Base-by-base conservation (phyloP, 2,329 filamentous ascomycete genomes). In the Xylariaceae sp. region DNA sequence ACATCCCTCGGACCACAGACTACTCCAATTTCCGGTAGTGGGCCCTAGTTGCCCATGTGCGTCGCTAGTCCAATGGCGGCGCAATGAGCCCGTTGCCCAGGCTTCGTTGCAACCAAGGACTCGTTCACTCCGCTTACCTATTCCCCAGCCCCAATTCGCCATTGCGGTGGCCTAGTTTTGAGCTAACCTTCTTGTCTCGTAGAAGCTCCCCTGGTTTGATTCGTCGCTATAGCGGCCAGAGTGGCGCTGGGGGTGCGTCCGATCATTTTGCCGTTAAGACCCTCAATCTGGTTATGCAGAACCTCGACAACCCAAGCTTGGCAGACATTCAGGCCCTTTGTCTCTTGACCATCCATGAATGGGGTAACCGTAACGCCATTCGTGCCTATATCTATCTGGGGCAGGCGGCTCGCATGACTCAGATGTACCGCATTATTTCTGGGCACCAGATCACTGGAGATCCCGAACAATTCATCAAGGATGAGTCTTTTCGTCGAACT, bases 371-470 rank as follows among this genome's bases (percentile, higher is more conserved):
- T 40, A 83, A 83, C 66, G 81, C 81, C 36, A 79, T 84, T 29
- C 79, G 81, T 16, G 81, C 81, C 57, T 84, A 84, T 72, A 78
- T 83, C 66, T 83, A 83, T 64, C 74, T 84, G 21, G 81, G 81
- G 58, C 80, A 84, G 65, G 81, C 81, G 30, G 77, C 80, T n/a
- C 79, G 81, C 55, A 83, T 84, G 80, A 75, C 81, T 30, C 81
- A 84, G 70, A 84, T 84, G 81, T 83, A 79, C 62, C 76, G 80
- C 58, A 79, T 84, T 52, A 75, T 84, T 43, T 79, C 81, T 61
- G 75, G 74, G 39, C 80, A 81, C 60, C 76, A 80, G 59, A 69
- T 72, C 40, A 72, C 74, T 15, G 67, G 70, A 36, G 78, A 80
- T 39, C 75, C 76, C n/a, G 80, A 83, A 60, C 78, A 80, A 61